Evolutionary conservation across 75 land plant species (phyloP), one percentile per base, ranked within the genome.

Genomic region (Cunninghamia lanceolata): DNA sequence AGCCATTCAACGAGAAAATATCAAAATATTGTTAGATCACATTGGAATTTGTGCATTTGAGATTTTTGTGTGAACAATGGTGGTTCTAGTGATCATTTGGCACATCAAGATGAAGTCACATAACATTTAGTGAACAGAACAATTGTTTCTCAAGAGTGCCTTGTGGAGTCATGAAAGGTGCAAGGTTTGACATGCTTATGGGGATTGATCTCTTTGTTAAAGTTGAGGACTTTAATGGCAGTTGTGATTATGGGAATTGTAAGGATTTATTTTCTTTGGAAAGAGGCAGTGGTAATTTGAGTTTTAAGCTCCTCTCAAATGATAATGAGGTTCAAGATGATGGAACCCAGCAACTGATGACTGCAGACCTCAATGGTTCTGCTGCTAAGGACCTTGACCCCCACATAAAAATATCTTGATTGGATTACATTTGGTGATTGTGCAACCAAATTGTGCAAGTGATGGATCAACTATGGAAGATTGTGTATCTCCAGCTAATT

Each of bases 181-280:
- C 4, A 34, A 42, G 82, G 14, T 45, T 45, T 13, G 82, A 80
- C 14, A 80, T 30, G 82, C 3, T 45, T 9, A 45, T 40, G 82
- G 82, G 82, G 82, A 80, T 80, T 43, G 82, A 80, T 80, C 82
- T 80, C 15, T 80, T 52, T 80, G 82, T 80, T 0, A 80, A 80
- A 28, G 30, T 80, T 30, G 47, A 43, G 14, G 82, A 25, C 25
- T 42, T n/a, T 1, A 21, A 25, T 45, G 82, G 15, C n/a, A 9
- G 30, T 25, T 3, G 10, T 21, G 13, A 13, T 80, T 10, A 28
- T 32, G 10, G 9, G 3, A 30, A 80, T 9, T 36, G n/a, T 13
- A 80, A 80, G 50, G 82, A 80, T 80, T 80, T 80, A 50, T 80
- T 80, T 2, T 45, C 50, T 30, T 4, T 19, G 10, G 16, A 80